These are phyloP conservation scores for Effrenium voratum DNA, from an alignment of 73 alveolate genomes.

Conservation along the genomic window DNA sequence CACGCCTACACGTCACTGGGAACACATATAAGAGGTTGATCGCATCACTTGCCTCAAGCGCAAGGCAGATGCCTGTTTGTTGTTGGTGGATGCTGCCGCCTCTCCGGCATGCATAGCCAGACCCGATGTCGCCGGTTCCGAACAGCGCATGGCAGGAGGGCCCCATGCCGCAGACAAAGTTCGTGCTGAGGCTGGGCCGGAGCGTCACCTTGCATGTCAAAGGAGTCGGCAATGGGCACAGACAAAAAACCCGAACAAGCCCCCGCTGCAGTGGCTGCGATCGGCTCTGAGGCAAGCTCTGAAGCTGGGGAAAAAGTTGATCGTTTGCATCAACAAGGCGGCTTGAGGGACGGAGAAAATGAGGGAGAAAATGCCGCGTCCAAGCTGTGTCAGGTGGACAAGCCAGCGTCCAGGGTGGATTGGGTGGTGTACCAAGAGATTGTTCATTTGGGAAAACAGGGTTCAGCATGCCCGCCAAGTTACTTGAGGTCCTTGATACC, in stretches of 20 bases:
- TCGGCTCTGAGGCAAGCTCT: slow-evolving; percentile 67
- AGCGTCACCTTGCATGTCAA: not conserved
- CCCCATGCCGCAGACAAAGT: slow-evolving; percentile 94
- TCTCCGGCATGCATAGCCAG: no score
- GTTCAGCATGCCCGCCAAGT: no score
- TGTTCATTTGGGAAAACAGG: no score
- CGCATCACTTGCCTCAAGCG: no score
- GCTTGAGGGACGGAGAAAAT: not conserved
- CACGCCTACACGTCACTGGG: no score
- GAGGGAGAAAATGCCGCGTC: no score
- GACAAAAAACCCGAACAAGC: not conserved
- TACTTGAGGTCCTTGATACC: slow-evolving; percentile 59
- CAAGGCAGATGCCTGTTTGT: slow-evolving; percentile 82
- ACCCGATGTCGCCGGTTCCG: no score
- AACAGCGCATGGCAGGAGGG: slow-evolving; percentile 89
- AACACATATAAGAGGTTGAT: no score
- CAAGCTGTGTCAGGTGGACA: slow-evolving; percentile 84
- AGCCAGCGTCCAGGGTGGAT: slow-evolving; percentile 88
- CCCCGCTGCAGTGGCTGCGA: not conserved
- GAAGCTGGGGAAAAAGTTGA: slow-evolving; percentile 65
- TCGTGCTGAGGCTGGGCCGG: slow-evolving; percentile 65
- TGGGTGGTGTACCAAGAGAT: slow-evolving; percentile 64
- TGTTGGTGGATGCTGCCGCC: slow-evolving; percentile 62
- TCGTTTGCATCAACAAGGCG: slow-evolving; percentile 92
- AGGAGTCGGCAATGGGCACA: not conserved